Percentiles rank a stretch among this genome's conserved stretches.
These are phyloP conservation scores for Claviceps humidiphila DNA, from an alignment of 2,329 filamentous ascomycete genomes.

Conservation along the genomic window DNA sequence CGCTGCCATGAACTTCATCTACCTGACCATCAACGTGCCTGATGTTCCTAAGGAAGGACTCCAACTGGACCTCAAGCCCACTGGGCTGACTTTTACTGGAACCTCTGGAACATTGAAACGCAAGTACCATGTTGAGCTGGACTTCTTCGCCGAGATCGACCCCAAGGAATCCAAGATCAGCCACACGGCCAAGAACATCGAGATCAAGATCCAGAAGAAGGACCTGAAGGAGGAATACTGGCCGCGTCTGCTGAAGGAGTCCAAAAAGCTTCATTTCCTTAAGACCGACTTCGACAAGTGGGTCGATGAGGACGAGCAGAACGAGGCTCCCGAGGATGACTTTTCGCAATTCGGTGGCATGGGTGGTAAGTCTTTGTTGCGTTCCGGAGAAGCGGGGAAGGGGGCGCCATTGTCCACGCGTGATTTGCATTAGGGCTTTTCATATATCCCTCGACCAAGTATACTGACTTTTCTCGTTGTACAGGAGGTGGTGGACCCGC, in stretches of 20 bases:
- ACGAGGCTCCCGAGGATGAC: slow-evolving; percentile 76
- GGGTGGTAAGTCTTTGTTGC: slow-evolving; percentile 30
- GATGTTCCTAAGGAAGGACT: slow-evolving; percentile 66
- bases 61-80: slow-evolving; percentile 73
- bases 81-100: slow-evolving; percentile 67
- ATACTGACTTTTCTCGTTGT: neutral
- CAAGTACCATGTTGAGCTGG: slow-evolving; percentile 73
- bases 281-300: slow-evolving; percentile 99
- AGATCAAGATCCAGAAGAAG: slow-evolving; percentile 94
- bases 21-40: slow-evolving; percentile 78
- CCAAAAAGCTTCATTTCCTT: slow-evolving; percentile 82
- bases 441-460: neutral
- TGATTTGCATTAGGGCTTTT: neutral
- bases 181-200: slow-evolving; percentile 78
- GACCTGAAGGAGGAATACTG: slow-evolving; percentile 89
- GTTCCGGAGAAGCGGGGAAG: neutral
- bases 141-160: slow-evolving; percentile 88
- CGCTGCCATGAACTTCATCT: slow-evolving; percentile 82
- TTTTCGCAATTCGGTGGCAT: slow-evolving; percentile 53
- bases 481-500: slow-evolving; percentile 15
- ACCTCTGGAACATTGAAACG: slow-evolving; percentile 73
- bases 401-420: no score
- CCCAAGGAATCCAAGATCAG: slow-evolving; percentile 68
- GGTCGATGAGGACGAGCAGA: slow-evolving; percentile 98
- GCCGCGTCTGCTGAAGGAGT: slow-evolving; percentile 85